Conservation (phyloP, 805 yeast genomes). For the Metschnikowia koreensis region DNA sequence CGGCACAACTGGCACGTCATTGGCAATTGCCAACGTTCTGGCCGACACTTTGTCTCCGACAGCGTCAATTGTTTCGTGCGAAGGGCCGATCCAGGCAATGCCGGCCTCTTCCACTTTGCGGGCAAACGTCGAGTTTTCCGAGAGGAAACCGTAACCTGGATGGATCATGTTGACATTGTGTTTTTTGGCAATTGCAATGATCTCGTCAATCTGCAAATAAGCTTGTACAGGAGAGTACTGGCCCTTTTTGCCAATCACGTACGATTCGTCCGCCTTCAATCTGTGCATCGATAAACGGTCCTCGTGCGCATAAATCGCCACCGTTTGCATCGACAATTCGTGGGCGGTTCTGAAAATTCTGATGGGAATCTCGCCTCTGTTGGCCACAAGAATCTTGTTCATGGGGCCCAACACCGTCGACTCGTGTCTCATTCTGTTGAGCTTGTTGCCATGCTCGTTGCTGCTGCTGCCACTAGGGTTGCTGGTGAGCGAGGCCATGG, state of each 20-base stretch:
- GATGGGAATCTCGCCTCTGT: slow-evolving; percentile 83
- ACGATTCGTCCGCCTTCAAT: slow-evolving; percentile 90
- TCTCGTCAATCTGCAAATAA: slow-evolving; percentile 92
- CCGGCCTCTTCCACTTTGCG: slow-evolving; percentile 86
- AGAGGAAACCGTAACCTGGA: slow-evolving; percentile 59
- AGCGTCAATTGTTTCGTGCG: slow-evolving; percentile 79
- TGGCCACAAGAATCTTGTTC: slow-evolving; percentile 73
- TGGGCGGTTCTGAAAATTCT: slow-evolving; percentile 96
- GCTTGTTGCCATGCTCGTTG: slow-evolving; percentile 23
- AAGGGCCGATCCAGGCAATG: slow-evolving; percentile 95
- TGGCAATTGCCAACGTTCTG: slow-evolving; percentile 76
- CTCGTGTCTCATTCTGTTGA: slow-evolving; percentile 42
- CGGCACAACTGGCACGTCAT: slow-evolving; percentile 90
- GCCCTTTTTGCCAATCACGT: slow-evolving; percentile 85
- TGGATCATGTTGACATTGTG: slow-evolving; percentile 40
- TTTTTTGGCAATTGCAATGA: slow-evolving; percentile 65
- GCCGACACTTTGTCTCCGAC: slow-evolving; percentile 98
- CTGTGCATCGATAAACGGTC: slow-evolving; percentile 94
- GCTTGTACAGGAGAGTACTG: slow-evolving; percentile 95
- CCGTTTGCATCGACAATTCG: slow-evolving; percentile 94
- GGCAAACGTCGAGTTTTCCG: slow-evolving; percentile 93
- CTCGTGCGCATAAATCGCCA: slow-evolving; percentile 95
- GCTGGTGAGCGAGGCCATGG: slow-evolving; percentile 10
- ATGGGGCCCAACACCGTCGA: slow-evolving; percentile 44
- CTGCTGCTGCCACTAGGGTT: slow-evolving; percentile 9